Percentiles rank a stretch among this genome's conserved stretches.
phyloP scores from a whole-genome alignment of 2,329 filamentous ascomycete species.

The Chaetomium sp. region DNA sequence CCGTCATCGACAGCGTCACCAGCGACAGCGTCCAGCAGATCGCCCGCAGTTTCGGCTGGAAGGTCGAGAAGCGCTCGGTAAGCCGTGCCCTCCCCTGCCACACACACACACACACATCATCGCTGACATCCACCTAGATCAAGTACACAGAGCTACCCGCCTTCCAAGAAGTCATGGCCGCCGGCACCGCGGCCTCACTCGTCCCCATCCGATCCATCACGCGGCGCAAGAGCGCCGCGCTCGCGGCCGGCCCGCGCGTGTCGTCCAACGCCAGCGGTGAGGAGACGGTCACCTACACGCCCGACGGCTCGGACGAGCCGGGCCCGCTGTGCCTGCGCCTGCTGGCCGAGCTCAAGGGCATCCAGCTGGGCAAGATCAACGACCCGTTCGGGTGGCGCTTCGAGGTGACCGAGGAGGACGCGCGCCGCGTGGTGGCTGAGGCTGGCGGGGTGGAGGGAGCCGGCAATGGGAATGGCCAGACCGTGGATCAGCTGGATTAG shows the following conservation, averaged over 20 bases:
- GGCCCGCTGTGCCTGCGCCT: constrained; percentile 74
- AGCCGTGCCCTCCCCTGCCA: constrained; percentile 35
- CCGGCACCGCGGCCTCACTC: constrained; percentile 86
- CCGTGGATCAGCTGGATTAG: constrained; percentile 44
- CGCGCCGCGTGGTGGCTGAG: constrained; percentile 43
- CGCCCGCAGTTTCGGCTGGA: constrained; percentile 77
- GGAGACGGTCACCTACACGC: constrained; percentile 60
- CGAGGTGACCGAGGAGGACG: constrained; percentile 50
- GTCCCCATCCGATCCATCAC: constrained; percentile 93
- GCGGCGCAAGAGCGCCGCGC: constrained; percentile 51
- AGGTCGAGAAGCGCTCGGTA: constrained; percentile 73
- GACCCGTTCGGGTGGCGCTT: constrained; percentile 76
- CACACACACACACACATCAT: too few relatives aligned
- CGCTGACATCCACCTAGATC: constrained; percentile 38
- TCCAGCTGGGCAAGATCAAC: constrained; percentile 78
- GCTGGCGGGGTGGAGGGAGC: constrained; percentile 31
- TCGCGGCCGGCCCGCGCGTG: constrained; percentile 45
- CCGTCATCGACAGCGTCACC: constrained; percentile 85
- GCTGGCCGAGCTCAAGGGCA: constrained; percentile 75
- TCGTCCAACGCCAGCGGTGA: constrained; percentile 41
- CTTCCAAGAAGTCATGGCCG: constrained; percentile 84
- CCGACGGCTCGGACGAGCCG: constrained; percentile 63
- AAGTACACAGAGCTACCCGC: constrained; percentile 61
- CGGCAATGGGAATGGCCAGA: constrained; percentile 35
- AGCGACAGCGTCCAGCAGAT: constrained; percentile 77